Evolutionary conservation across 768 basidiomycete species (phyloP).

Genomic region (Mycena sanguinolenta): DNA sequence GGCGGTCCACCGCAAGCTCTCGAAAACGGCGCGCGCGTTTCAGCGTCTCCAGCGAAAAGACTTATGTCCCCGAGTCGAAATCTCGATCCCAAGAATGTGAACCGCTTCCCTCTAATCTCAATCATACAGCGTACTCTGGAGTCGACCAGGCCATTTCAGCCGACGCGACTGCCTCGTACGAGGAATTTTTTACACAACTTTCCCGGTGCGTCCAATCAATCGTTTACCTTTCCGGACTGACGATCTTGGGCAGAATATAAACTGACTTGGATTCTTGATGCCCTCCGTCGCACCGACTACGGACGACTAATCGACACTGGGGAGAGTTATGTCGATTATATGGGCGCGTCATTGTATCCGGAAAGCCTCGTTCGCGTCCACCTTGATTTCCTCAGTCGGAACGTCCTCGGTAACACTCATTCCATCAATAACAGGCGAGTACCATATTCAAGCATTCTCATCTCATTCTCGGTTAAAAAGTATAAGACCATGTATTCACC

Average conservation of each 20-base stretch:
- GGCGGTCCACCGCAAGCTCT: neutral
- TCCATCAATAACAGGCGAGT: slow-evolving; percentile 82
- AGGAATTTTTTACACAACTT: slow-evolving; percentile 2
- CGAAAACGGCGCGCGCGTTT: neutral
- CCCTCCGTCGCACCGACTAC: slow-evolving; percentile 74
- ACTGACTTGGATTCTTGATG: slow-evolving; percentile 77
- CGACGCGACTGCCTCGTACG: neutral
- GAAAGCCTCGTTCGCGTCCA: slow-evolving; percentile 81
- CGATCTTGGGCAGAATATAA: slow-evolving; percentile 63
- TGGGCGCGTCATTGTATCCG: slow-evolving; percentile 88
- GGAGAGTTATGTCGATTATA: slow-evolving; percentile 88
- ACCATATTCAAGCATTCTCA: neutral
- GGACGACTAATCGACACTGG: slow-evolving; percentile 66
- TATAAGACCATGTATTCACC: neutral
- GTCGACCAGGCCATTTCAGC: neutral
- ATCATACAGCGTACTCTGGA: neutral
- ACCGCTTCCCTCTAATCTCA: neutral
- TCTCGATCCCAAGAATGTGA: neutral
- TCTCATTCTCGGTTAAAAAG: no score
- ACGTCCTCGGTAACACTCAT: slow-evolving; percentile 85
- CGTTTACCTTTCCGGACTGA: neutral
- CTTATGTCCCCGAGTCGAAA: neutral
- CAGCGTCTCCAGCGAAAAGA: neutral
- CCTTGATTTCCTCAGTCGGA: slow-evolving; percentile 73
- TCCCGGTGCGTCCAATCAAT: slow-evolving; percentile 1